A percentile compares a stretch with the other conserved stretches of the same genome.
Evolutionary conservation across 2,329 filamentous ascomycete species (phyloP).

Genomic region (Ophiostoma piceae): DNA sequence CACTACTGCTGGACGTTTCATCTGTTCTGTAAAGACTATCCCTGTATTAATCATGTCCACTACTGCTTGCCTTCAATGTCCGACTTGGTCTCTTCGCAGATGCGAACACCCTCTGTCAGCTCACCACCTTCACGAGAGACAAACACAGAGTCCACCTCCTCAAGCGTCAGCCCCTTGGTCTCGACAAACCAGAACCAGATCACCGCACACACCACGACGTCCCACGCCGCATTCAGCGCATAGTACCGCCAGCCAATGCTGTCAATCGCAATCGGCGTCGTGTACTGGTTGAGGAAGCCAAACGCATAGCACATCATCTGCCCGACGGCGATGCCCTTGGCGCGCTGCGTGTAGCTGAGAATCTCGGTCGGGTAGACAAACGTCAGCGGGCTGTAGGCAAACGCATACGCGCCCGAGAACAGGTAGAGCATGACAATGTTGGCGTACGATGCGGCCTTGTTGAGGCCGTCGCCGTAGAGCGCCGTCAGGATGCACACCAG

Average conservation of each 20-base stretch:
- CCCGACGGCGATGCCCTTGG: constrained; percentile 12
- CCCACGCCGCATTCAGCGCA: background rate
- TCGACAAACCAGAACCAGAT: background rate
- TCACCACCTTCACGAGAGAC: background rate
- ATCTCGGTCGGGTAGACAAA: background rate
- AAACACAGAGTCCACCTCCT: background rate
- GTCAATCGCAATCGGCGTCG: background rate
- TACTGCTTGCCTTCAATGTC: background rate
- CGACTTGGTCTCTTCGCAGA: background rate
- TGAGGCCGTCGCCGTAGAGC: too few relatives aligned
- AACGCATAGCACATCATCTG: background rate
- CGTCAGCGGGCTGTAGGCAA: background rate
- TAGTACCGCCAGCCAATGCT: background rate
- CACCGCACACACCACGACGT: background rate
- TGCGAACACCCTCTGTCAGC: background rate
- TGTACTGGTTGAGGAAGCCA: background rate
- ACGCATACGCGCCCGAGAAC: background rate
- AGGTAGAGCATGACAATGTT: background rate
- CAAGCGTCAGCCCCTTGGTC: background rate
- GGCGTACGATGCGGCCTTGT: too few relatives aligned
- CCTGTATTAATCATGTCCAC: background rate
- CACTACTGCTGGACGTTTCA: background rate
- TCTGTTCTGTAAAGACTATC: background rate
- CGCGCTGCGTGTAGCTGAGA: constrained; percentile 16
- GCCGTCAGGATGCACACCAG: too few relatives aligned